Evolutionary conservation across 2,329 filamentous ascomycete genomes (phyloP).

Genomic region (Macrophomina tecta): DNA sequence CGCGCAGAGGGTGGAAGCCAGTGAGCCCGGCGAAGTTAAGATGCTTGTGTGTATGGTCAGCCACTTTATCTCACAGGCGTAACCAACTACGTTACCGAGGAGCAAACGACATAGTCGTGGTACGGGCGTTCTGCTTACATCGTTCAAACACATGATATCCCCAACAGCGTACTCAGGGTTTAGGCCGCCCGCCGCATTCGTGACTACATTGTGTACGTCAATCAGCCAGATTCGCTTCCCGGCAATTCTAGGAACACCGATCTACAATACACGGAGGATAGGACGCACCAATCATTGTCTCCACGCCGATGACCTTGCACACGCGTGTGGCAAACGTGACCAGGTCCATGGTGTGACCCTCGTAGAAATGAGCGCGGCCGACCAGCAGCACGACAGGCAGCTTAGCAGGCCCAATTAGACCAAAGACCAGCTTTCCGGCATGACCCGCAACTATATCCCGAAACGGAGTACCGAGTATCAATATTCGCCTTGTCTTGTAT

Average conservation of each 20-base stretch:
- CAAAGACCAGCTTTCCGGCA: constrained; percentile 70
- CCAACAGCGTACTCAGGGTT: constrained; percentile 69
- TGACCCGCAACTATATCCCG: constrained; percentile 60
- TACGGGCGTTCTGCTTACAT: constrained; percentile 52
- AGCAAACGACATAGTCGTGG: constrained; percentile 6
- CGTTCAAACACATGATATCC: constrained; percentile 69
- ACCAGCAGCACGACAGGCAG: constrained; percentile 68
- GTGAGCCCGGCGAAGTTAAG: constrained; percentile 68
- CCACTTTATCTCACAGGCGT: too few species aligned
- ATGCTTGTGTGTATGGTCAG: constrained; percentile 51
- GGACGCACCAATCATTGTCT: constrained; percentile 61
- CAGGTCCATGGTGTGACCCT: constrained; percentile 67
- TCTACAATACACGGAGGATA: not conserved
- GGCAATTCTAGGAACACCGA: not conserved
- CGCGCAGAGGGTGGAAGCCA: constrained; percentile 66
- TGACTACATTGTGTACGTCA: constrained; percentile 54
- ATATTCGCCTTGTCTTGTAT: not conserved
- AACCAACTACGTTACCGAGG: too few species aligned
- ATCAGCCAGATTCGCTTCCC: constrained; percentile 31
- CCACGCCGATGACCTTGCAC: constrained; percentile 66
- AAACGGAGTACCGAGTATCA: constrained; percentile 7
- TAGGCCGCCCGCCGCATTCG: constrained; percentile 70
- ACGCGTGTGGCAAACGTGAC: constrained; percentile 70
- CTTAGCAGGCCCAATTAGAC: constrained; percentile 59
- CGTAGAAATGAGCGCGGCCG: constrained; percentile 71